Base-by-base conservation (phyloP, 2,329 filamentous ascomycete genomes). In the Neofusicoccum parvum region DNA sequence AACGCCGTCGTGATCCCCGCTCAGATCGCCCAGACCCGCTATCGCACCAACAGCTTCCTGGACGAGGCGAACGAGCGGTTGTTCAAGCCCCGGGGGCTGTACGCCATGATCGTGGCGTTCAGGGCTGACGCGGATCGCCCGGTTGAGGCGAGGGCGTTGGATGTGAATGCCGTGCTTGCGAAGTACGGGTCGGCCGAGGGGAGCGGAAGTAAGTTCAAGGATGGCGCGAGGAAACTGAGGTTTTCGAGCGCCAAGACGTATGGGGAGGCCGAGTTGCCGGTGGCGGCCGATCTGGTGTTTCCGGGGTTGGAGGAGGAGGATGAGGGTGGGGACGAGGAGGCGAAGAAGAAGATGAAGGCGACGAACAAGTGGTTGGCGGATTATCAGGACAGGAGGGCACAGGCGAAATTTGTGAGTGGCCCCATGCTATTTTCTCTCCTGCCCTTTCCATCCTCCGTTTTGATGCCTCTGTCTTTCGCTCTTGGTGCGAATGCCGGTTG, bases 31-130 rank as follows among this genome's bases (percentile, higher is more conserved):
- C 77, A 78, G 59, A 53, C 60, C 1, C 69, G 72, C 17, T 74
- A 76, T 69, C 75, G 79, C 48, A 80, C 82, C 0, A 88, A 87
- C 69, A 75, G 72, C 0, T 88, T 86, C 70, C 79, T 89, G 15
- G 81, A 87, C 68, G 74, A 78, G 41, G 80, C 87, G 69, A 89
- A 88, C 69, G 77, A 81, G 9, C 78, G 83, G 3, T 81, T 87
- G 66, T 89, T 89, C 72, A 80, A 79, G 53, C 86, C 87, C 0
- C 80, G 80, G 1, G 86, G 86, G 0, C 78, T 88, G 0, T 85
- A 82, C 73, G 82, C 80, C 66, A 75, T 86, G 20, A 78, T 89
- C 43, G 81, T 88, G 75, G 83, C 83, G 1, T 87, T 79, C 76
- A 82, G 82, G 60, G 58, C 82, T 0, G 78, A 80, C 3, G 68